phyloP scores from a whole-genome alignment of 2,329 filamentous ascomycete genomes.

The Coniochaeta hoffmannii region DNA sequence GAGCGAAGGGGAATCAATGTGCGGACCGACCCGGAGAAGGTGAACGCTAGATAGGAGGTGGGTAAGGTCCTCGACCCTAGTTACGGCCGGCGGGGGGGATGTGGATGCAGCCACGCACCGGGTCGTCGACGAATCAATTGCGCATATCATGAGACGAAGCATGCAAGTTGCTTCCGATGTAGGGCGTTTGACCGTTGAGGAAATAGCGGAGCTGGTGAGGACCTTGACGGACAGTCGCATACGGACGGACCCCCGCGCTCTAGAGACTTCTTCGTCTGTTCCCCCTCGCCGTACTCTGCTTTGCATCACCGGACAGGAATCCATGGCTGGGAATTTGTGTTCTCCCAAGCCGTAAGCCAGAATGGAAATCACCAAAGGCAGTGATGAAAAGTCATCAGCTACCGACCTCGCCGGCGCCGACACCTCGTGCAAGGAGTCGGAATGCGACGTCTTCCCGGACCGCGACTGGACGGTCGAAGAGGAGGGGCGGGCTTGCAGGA shows the following conservation, averaged over 20 bases:
- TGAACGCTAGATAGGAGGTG: neutral
- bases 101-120: neutral
- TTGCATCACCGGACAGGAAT: neutral
- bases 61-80: neutral
- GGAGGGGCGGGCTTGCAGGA: neutral
- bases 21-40: neutral
- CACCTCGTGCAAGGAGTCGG: neutral
- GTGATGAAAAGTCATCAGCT: neutral
- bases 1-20: neutral
- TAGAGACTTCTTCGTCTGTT: neutral
- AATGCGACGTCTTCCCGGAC: neutral
- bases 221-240: neutral
- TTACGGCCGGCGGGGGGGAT: neutral
- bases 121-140: neutral
- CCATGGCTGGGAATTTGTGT: neutral
- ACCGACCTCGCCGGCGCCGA: neutral
- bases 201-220: neutral
- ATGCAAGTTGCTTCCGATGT: neutral
- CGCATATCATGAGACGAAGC: neutral
- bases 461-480: constrained; percentile 1
- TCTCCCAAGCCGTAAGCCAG: neutral
- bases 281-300: neutral
- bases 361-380: neutral
- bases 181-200: neutral
- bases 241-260: neutral